A percentile compares a stretch with the other conserved stretches of the same genome.
Evolutionary conservation across 306 rosid genomes (phyloP).

Genomic region (Ochetophila trinervis): DNA sequence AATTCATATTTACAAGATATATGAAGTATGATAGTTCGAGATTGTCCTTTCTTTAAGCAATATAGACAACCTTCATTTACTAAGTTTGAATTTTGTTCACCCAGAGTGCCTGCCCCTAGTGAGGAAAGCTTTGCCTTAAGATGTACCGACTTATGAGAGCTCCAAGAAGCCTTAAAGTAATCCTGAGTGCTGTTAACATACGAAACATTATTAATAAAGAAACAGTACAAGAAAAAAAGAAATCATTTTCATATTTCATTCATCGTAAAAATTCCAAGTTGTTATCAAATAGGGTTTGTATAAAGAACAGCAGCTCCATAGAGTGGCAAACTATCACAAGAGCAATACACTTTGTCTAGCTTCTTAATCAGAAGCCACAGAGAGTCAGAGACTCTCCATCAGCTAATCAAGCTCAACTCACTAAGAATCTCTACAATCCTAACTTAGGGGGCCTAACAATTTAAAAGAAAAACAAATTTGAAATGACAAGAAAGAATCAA

Average conservation of each 20-base stretch:
- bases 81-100: conserved; percentile 39
- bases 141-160: conserved; percentile 84
- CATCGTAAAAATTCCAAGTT: background rate
- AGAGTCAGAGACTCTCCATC: no score
- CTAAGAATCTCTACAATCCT: no score
- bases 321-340: no score
- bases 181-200: conserved; percentile 80
- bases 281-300: no score
- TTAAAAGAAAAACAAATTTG: no score
- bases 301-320: no score
- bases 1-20: background rate
- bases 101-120: conserved; percentile 38
- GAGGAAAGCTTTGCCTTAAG: conserved; percentile 53
- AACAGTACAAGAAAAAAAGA: background rate
- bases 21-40: conserved; percentile 35
- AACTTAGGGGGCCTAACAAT: no score
- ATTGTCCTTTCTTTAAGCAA: conserved; percentile 78
- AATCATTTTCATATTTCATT: background rate
- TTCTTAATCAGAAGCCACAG: no score
- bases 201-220: background rate
- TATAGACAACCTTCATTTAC: conserved; percentile 70
- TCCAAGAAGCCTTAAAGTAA: conserved; percentile 94
- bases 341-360: no score
- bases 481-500: background rate
- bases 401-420: no score